Evolutionary conservation across 164 flowering plant species (phyloP), one percentile per base, ranked within the genome.

Genomic region (Chloranthus sessilifolius): DNA sequence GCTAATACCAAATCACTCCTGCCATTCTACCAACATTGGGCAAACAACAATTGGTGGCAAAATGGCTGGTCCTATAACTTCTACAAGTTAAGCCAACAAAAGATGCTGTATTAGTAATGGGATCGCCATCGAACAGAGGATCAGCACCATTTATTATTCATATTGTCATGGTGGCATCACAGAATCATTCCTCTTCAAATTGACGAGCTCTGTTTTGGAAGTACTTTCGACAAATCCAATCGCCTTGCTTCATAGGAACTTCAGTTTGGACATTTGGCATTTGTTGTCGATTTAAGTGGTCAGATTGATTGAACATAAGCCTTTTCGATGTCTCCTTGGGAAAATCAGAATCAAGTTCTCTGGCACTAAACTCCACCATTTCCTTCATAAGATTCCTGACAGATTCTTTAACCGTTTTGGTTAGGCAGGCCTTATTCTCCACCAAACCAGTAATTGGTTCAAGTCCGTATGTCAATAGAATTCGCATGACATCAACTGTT

Each of bases 151-250:
- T n/a, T n/a, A n/a, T n/a, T n/a, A n/a, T n/a, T n/a, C n/a, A n/a
- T n/a, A n/a, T n/a, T n/a, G n/a, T n/a, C n/a, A n/a, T n/a, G n/a
- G n/a, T n/a, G n/a, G n/a, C n/a, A n/a, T n/a, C n/a, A n/a, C n/a
- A n/a, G n/a, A n/a, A n/a, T n/a, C n/a, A n/a, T n/a, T n/a, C n/a
- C n/a, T n/a, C n/a, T n/a, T n/a, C n/a, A n/a, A 20, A 42, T 1
- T 6, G 22, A 5, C 31, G n/a, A 26, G 21, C 14, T 44, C 31
- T 14, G 52, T 10, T 33, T 33, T 14, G 27, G 34, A 40, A 62
- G 50, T 90, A 87, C 97, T 73, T 76, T 65, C 95, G 89, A 66
- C 95, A 90, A 50, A 48, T 65, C 98, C 95, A 84, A 55, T 82
- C 87, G 22, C 94, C 91, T 58, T 69, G 80, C 63, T 75, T 87